Percentiles rank a stretch among this genome's conserved stretches.
Conservation (phyloP, 2,329 filamentous ascomycete species). For the Hypocreales sp. region DNA sequence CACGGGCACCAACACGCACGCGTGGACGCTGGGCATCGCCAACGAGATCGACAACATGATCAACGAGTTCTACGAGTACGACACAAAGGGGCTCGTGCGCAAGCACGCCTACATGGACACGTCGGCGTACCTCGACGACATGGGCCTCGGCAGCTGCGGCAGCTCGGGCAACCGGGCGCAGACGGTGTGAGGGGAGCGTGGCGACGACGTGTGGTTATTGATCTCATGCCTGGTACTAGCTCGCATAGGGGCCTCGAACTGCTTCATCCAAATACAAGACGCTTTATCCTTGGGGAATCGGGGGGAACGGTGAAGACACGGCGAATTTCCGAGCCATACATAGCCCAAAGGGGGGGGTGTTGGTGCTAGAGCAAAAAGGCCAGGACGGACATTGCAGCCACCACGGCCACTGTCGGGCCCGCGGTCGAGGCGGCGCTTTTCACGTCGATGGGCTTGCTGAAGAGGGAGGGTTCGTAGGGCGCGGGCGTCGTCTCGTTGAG, state of each 20-base stretch:
- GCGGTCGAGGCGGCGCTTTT: slow-evolving; percentile 7
- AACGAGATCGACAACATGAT: slow-evolving; percentile 12
- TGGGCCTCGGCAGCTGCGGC: neutral
- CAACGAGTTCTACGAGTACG: slow-evolving; percentile 11
- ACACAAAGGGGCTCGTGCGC: slow-evolving; percentile 2
- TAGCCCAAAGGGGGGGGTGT: neutral
- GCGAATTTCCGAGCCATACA: too few species aligned
- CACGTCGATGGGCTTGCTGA: slow-evolving; percentile 10
- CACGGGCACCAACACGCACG: slow-evolving; percentile 7
- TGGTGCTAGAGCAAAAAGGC: neutral
- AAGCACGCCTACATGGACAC: slow-evolving; percentile 6
- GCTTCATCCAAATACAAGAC: too few species aligned
- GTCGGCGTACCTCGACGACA: neutral
- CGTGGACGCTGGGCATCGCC: slow-evolving; percentile 12
- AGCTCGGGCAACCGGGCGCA: neutral
- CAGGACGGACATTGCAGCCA: neutral
- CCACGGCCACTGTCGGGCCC: neutral
- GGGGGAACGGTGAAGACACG: too few species aligned
- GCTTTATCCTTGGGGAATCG: too few species aligned
- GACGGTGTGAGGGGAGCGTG: neutral
- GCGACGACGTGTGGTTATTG: too few species aligned
- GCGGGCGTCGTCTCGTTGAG: slow-evolving; percentile 17
- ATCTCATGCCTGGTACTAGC: too few species aligned
- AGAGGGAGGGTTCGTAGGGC: slow-evolving; percentile 14
- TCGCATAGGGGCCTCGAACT: too few species aligned